phyloP scores from a whole-genome alignment of 352 stramenopile genomes.

The Globisporangium solare region DNA sequence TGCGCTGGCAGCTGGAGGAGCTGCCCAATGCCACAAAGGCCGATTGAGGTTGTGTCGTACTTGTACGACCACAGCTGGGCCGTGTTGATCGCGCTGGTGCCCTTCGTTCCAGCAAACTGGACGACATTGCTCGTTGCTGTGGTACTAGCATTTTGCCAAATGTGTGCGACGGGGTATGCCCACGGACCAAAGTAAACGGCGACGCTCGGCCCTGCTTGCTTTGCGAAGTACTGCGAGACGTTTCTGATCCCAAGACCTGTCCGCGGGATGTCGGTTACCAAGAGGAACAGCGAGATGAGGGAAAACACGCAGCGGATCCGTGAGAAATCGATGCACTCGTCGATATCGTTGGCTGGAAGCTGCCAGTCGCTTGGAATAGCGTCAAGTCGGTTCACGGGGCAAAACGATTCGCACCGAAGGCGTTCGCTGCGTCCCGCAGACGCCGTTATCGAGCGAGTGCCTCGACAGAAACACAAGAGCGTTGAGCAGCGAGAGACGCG shows the following conservation, averaged over 20 bases:
- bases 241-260: constrained; percentile 30
- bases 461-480: no score
- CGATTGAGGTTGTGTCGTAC: constrained; percentile 31
- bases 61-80: constrained; percentile 29
- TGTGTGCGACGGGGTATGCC: constrained; percentile 35
- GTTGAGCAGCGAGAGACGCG: no score
- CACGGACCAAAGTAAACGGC: constrained; percentile 39
- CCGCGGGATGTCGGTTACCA: constrained; percentile 48
- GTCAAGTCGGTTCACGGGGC: not conserved
- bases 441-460: not conserved
- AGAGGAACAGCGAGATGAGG: constrained; percentile 28
- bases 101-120: constrained; percentile 18
- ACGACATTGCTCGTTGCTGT: not conserved
- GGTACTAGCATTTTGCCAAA: constrained; percentile 11
- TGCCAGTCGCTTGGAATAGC: constrained; percentile 8
- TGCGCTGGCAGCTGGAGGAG: constrained; percentile 21
- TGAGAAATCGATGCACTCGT: constrained; percentile 21
- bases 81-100: constrained; percentile 6
- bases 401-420: not conserved
- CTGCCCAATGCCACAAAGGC: constrained; percentile 18
- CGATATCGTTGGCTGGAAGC: constrained; percentile 23
- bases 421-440: not conserved
- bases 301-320: constrained; percentile 29
- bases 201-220: constrained; percentile 19
- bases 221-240: constrained; percentile 22